Percentiles rank a stretch among this genome's conserved stretches.
Conservation (phyloP, 768 basidiomycete species). For the Chiua virens region DNA sequence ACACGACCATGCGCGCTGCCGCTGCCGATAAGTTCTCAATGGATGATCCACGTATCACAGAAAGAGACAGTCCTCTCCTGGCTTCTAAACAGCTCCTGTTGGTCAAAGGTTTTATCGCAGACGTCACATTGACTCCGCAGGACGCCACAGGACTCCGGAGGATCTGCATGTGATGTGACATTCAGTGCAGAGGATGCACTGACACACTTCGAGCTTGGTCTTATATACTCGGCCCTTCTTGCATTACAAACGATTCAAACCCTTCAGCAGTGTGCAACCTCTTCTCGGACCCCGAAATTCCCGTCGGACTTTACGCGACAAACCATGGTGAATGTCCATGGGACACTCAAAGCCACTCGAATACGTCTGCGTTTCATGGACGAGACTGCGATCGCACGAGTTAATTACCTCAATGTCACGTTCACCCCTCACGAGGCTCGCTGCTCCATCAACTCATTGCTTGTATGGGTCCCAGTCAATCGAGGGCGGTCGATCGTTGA, state of each 20-base stretch:
- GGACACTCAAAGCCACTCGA: slow-evolving; percentile 46
- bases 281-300: slow-evolving; percentile 17
- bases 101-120: slow-evolving; percentile 35
- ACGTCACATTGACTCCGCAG: slow-evolving; percentile 24
- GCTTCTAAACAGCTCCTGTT: slow-evolving; percentile 43
- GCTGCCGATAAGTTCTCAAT: slow-evolving; percentile 66
- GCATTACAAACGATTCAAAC: slow-evolving; percentile 52
- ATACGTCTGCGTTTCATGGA: slow-evolving; percentile 48
- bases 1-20: slow-evolving; percentile 57
- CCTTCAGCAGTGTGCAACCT: slow-evolving; percentile 30
- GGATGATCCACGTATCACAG: slow-evolving; percentile 61
- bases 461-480: slow-evolving; percentile 57
- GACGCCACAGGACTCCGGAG: slow-evolving; percentile 1
- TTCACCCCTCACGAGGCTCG: slow-evolving; percentile 21
- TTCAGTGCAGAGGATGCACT: slow-evolving; percentile 54
- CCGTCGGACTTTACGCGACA: slow-evolving; percentile 15
- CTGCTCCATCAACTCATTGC: slow-evolving; percentile 41
- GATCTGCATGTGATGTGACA: slow-evolving; percentile 40
- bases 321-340: slow-evolving; percentile 27
- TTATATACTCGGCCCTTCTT: slow-evolving; percentile 69
- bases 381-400: slow-evolving; percentile 44
- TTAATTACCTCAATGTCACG: slow-evolving; percentile 24
- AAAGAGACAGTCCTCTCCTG: slow-evolving; percentile 49
- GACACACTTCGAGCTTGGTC: slow-evolving; percentile 56
- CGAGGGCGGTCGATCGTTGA: slow-evolving; percentile 36